Percentiles rank a stretch among this genome's conserved stretches.
Evolutionary conservation across 352 stramenopile genomes (phyloP).

Genomic region (Globisporangium takayamanum): DNA sequence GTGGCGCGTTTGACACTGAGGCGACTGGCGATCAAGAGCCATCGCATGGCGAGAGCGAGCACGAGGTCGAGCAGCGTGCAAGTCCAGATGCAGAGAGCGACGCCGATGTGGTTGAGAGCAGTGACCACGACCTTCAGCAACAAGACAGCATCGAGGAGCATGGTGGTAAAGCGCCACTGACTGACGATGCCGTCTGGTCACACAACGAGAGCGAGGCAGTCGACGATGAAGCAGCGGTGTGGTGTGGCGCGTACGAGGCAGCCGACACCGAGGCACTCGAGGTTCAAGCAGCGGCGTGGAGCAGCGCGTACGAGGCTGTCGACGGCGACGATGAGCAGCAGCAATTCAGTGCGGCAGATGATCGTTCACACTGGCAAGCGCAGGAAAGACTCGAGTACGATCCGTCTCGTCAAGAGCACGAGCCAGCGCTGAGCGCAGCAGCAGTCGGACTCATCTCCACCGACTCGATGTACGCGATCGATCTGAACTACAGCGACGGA

Average conservation of each 20-base stretch:
- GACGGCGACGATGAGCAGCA: background rate
- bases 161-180: too few relatives aligned
- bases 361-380: background rate
- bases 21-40: background rate
- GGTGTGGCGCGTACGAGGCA: too few relatives aligned
- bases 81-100: background rate
- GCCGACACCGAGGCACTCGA: too few relatives aligned
- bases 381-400: background rate
- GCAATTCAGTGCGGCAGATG: too few relatives aligned
- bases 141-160: background rate
- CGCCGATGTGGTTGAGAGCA: background rate
- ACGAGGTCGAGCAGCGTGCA: background rate
- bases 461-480: constrained; percentile 50
- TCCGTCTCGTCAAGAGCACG: background rate
- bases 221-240: background rate
- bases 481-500: constrained; percentile 23
- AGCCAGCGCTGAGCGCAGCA: background rate
- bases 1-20: too few relatives aligned
- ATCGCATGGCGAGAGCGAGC: background rate
- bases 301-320: background rate
- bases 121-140: background rate
- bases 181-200: too few relatives aligned
- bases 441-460: constrained; percentile 28
- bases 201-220: background rate
- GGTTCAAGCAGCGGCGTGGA: too few relatives aligned